These are phyloP conservation scores for Crithidia acanthocephali DNA, from an alignment of 208 protist genomes.

Conservation along the genomic window DNA sequence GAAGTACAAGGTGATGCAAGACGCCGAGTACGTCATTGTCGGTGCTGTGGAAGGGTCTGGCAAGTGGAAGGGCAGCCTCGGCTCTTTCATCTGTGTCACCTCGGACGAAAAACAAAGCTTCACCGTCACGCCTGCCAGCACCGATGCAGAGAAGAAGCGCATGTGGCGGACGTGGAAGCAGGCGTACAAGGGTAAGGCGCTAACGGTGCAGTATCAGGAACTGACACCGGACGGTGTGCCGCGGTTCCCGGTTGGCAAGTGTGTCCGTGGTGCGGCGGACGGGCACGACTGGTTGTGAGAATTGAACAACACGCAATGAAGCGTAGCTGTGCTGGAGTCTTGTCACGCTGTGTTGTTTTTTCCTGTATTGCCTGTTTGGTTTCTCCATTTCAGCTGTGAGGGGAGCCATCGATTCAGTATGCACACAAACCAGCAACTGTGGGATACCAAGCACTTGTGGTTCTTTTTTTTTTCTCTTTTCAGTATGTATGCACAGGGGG, in stretches of 20 bases:
- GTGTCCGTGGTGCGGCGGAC: constrained; percentile 66
- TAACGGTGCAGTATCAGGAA: constrained; percentile 91
- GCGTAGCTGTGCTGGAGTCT: too few species aligned
- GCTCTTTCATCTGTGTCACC: constrained; percentile 82
- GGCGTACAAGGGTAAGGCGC: constrained; percentile 75
- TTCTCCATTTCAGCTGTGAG: too few species aligned
- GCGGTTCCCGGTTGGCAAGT: constrained; percentile 87
- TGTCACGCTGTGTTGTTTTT: too few species aligned
- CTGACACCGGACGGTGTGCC: constrained; percentile 83
- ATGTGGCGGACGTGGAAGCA: constrained; percentile 74
- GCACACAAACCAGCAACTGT: too few species aligned
- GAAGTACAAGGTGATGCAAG: constrained; percentile 92
- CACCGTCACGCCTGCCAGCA: constrained; percentile 79
- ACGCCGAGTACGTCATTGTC: constrained; percentile 89
- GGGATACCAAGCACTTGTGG: too few species aligned
- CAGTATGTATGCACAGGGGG: too few species aligned
- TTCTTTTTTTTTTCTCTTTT: too few species aligned
- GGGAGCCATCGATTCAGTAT: too few species aligned
- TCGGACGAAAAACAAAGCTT: constrained; percentile 58
- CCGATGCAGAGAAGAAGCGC: constrained; percentile 58
- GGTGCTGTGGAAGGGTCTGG: constrained; percentile 80
- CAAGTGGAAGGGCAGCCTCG: constrained; percentile 83
- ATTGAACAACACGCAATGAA: not conserved
- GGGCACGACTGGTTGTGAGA: constrained; percentile 80
- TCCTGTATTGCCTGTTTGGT: too few species aligned